Evolutionary conservation across 176 grass and related monocot genomes (phyloP).

Genomic region (Avena eriantha): DNA sequence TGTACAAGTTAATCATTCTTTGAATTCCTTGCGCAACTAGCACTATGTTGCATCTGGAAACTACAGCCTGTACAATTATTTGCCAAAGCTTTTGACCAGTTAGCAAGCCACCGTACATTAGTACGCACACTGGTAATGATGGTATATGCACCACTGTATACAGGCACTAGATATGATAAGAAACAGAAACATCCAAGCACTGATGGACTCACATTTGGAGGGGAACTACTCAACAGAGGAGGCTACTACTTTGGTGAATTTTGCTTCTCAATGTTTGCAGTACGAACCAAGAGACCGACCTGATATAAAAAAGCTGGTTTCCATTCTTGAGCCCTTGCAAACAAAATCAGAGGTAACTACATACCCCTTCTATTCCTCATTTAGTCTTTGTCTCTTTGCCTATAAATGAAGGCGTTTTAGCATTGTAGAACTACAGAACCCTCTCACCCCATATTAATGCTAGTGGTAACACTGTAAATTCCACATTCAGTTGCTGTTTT

Average conservation of each 20-base stretch:
- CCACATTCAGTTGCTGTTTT: not conserved
- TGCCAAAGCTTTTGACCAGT: not conserved
- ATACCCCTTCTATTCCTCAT: conserved; percentile 18
- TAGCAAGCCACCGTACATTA: not conserved
- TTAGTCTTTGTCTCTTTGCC: not conserved
- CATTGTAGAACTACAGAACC: not conserved
- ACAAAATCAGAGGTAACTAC: conserved; percentile 72
- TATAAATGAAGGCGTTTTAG: conserved; percentile 14
- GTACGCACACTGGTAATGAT: conserved; percentile 23
- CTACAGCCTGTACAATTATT: not conserved
- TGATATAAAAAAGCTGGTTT: conserved; percentile 76
- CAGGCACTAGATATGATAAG: conserved; percentile 95
- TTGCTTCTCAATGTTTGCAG: conserved; percentile 89
- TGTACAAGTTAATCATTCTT: conserved; percentile 12
- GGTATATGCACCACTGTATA: conserved; percentile 2
- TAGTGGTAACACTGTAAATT: conserved; percentile 10
- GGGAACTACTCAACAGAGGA: conserved; percentile 83
- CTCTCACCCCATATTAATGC: not conserved
- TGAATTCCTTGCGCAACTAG: not conserved
- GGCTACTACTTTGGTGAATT: conserved; percentile 82
- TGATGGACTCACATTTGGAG: conserved; percentile 97
- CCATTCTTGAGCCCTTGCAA: conserved; percentile 74
- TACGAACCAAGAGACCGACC: conserved; percentile 86
- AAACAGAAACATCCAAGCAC: conserved; percentile 71
- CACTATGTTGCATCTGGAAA: not conserved